A percentile compares a stretch with the other conserved stretches of the same genome.
These are phyloP conservation scores for Aspergillus sp. DNA, from an alignment of 2,329 filamentous ascomycete species.

Conservation along the genomic window DNA sequence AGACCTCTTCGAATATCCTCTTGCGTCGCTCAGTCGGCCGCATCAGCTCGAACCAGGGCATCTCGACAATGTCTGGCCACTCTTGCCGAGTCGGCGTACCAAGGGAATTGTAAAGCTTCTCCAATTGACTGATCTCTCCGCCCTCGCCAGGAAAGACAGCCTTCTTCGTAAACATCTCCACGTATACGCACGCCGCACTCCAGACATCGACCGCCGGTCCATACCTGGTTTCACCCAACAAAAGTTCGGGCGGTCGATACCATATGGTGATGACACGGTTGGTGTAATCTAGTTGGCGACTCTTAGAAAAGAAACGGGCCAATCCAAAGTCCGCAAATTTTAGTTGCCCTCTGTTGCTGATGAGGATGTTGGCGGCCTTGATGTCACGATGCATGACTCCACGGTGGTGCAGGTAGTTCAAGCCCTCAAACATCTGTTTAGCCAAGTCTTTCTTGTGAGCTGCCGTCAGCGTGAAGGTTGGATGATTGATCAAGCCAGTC, in stretches of 20 bases:
- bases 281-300: constrained; percentile 89
- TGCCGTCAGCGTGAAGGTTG: constrained; percentile 79
- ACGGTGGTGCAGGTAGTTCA: constrained; percentile 88
- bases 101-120: constrained; percentile 92
- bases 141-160: constrained; percentile 96
- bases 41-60: constrained; percentile 95
- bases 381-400: constrained; percentile 98
- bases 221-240: constrained; percentile 87
- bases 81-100: constrained; percentile 82
- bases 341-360: constrained; percentile 83
- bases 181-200: constrained; percentile 94
- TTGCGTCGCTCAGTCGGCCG: constrained; percentile 72
- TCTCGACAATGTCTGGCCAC: constrained; percentile 88
- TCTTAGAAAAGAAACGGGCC: constrained; percentile 93
- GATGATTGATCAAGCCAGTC: constrained; percentile 92
- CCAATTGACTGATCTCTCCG: constrained; percentile 91
- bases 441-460: constrained; percentile 92
- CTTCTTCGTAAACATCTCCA: constrained; percentile 92
- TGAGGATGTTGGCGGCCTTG: constrained; percentile 95
- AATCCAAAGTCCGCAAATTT: constrained; percentile 97
- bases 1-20: constrained; percentile 79
- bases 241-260: constrained; percentile 89
- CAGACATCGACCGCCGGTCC: constrained; percentile 90
- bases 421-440: constrained; percentile 86
- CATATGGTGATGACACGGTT: constrained; percentile 99